These are phyloP conservation scores for Candida nonsorbophila DNA, from an alignment of 805 yeast species.

Conservation along the genomic window DNA sequence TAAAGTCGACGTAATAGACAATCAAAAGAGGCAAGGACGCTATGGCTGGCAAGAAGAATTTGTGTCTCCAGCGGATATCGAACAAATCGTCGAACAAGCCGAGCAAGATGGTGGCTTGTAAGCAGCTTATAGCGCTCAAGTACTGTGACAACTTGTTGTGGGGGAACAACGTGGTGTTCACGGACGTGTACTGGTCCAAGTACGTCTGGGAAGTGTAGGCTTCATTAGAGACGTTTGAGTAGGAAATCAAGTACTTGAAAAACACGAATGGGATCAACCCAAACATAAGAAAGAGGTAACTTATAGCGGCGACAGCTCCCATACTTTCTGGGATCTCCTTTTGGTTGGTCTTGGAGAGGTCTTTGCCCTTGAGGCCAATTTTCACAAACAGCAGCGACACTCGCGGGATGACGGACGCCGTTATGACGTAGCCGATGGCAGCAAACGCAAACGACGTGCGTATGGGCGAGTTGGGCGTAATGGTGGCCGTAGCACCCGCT, in stretches of 20 bases:
- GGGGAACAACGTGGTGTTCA: constrained; percentile 51
- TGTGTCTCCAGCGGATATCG: constrained; percentile 96
- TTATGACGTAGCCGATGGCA: constrained; percentile 58
- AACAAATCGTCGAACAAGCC: constrained; percentile 94
- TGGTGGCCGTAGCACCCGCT: constrained; percentile 14
- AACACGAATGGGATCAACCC: constrained; percentile 85
- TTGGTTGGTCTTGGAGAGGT: constrained; percentile 74
- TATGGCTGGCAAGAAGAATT: constrained; percentile 90
- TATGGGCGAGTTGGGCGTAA: constrained; percentile 43
- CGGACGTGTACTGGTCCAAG: constrained; percentile 26
- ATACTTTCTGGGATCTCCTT: constrained; percentile 77
- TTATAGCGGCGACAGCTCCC: constrained; percentile 84
- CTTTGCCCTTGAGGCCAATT: constrained; percentile 83
- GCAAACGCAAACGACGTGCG: constrained; percentile 63
- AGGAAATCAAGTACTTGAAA: constrained; percentile 62
- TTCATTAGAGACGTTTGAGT: constrained; percentile 31
- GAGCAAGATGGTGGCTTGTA: constrained; percentile 76
- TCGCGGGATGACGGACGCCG: constrained; percentile 60
- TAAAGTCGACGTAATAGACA: constrained; percentile 90
- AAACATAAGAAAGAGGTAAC: constrained; percentile 76
- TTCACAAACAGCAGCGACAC: constrained; percentile 62
- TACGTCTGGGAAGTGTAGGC: constrained; percentile 25
- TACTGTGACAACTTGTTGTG: constrained; percentile 81
- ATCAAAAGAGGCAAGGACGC: constrained; percentile 88
- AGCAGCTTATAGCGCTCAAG: constrained; percentile 75